Conservation (phyloP, 345 rosid species). For the Kandelia obovata region DNA sequence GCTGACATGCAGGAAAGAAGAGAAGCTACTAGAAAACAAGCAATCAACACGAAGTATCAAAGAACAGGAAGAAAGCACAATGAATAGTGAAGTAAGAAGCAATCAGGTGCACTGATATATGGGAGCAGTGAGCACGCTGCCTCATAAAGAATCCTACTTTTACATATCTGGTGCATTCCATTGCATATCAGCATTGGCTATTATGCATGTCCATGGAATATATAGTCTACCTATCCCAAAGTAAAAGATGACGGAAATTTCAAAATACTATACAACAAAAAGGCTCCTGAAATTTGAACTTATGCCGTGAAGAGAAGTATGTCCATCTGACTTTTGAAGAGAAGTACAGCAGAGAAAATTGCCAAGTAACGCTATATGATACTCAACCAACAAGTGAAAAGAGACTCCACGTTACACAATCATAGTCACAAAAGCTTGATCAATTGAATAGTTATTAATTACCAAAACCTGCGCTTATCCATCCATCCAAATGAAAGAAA, state of each 20-base stretch:
- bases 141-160: not conserved
- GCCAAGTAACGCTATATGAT: too few species aligned
- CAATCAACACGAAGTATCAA: not conserved
- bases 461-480: too few species aligned
- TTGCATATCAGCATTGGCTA: not conserved
- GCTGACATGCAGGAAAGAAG: conserved; percentile 9
- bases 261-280: too few species aligned
- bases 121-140: not conserved
- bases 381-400: too few species aligned
- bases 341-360: too few species aligned
- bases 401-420: not conserved
- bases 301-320: too few species aligned
- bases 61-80: not conserved
- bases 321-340: too few species aligned
- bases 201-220: too few species aligned
- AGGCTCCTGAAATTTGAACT: too few species aligned
- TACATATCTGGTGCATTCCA: not conserved
- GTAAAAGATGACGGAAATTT: too few species aligned
- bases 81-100: not conserved
- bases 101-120: not conserved
- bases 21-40: not conserved
- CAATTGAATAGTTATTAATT: not conserved
- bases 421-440: not conserved
- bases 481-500: too few species aligned
- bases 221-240: too few species aligned